A percentile compares a stretch with the other conserved stretches of the same genome.
Evolutionary conservation across 1,284 basidiomycete genomes (phyloP).

Genomic region (Leccinum griseonigrum): DNA sequence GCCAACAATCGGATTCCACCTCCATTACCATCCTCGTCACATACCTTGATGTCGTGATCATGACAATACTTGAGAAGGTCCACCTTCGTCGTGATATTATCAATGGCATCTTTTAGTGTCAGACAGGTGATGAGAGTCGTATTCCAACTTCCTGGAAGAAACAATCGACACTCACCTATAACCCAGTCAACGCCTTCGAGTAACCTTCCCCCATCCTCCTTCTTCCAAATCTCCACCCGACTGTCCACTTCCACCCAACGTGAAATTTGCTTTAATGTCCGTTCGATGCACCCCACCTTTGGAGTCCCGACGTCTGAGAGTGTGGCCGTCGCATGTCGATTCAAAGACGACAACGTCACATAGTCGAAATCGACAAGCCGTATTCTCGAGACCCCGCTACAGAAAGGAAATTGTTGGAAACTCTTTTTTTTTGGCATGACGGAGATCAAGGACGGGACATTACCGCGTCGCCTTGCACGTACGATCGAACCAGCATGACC

Average conservation of each 20-base stretch:
- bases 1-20: constrained; percentile 4
- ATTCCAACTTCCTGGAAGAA: constrained; percentile 7
- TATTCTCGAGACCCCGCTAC: constrained; percentile 70
- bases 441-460: not conserved
- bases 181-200: constrained; percentile 89
- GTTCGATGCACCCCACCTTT: constrained; percentile 85
- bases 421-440: not conserved
- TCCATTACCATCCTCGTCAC: not conserved
- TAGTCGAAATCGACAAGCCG: constrained; percentile 89
- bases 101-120: constrained; percentile 75
- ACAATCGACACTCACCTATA: constrained; percentile 52
- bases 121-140: constrained; percentile 14
- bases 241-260: constrained; percentile 77
- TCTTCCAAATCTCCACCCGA: constrained; percentile 81
- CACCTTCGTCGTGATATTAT: constrained; percentile 95
- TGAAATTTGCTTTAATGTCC: constrained; percentile 69
- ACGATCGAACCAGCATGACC: constrained; percentile 90
- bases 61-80: constrained; percentile 85
- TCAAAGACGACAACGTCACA: constrained; percentile 89
- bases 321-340: constrained; percentile 92
- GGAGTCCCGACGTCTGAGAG: constrained; percentile 91
- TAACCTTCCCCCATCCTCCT: constrained; percentile 68
- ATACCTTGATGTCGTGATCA: constrained; percentile 69
- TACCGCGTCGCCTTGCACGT: constrained; percentile 33
- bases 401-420: constrained; percentile 1